phyloP scores from a whole-genome alignment of 1,284 basidiomycete species.

The Ceratobasidium sp. region DNA sequence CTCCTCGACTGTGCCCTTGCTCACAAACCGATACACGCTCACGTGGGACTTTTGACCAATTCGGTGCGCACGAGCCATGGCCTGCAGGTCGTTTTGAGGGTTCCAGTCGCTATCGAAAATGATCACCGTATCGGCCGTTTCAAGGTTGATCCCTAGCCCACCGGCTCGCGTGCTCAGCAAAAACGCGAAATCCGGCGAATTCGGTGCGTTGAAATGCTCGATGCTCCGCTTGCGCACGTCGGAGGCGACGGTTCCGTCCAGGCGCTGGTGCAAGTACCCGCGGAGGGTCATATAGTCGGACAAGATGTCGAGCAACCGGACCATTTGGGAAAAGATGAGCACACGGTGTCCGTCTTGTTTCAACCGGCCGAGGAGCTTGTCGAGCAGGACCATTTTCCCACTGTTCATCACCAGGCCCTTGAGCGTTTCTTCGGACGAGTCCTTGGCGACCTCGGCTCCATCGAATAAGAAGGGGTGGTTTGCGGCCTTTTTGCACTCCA shows the following conservation, averaged over 20 bases:
- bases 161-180: conserved; percentile 96
- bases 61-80: conserved; percentile 97
- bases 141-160: conserved; percentile 97
- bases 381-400: conserved; percentile 96
- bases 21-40: conserved; percentile 97
- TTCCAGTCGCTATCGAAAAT: conserved; percentile 99
- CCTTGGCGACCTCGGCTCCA: conserved; percentile 83
- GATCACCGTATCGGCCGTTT: conserved; percentile 98
- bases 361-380: conserved; percentile 89
- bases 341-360: conserved; percentile 94
- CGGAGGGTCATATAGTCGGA: conserved; percentile 94
- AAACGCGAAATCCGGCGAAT: conserved; percentile 79
- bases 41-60: conserved; percentile 98
- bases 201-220: conserved; percentile 77
- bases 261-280: conserved; percentile 81
- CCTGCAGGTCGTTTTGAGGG: conserved; percentile 98
- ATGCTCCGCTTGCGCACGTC: conserved; percentile 86
- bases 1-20: conserved; percentile 99
- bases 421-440: conserved; percentile 83
- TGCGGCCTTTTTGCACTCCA: conserved; percentile 97
- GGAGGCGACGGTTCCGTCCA: conserved; percentile 79
- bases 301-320: conserved; percentile 97
- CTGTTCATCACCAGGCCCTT: conserved; percentile 98
- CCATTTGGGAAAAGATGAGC: conserved; percentile 99
- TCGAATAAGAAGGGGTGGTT: conserved; percentile 99